Evolutionary conservation across 176 grass and related monocot species (phyloP).

Genomic region (Tillandsia leiboldiana): DNA sequence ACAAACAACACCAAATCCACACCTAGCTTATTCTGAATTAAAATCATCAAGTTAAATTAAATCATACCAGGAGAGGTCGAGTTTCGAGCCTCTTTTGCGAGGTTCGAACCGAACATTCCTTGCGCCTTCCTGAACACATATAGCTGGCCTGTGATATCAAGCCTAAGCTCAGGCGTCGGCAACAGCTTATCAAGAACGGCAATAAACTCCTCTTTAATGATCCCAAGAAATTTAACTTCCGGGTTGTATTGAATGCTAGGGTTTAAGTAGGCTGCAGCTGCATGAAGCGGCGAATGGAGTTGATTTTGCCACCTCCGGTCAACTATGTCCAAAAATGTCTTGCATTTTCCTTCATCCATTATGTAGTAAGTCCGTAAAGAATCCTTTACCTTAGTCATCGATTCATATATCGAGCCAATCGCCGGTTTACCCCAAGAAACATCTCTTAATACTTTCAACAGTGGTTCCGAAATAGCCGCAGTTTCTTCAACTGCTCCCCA

Average conservation of each 20-base stretch:
- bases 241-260: conserved; percentile 87
- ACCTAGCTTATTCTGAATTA: background rate
- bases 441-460: conserved; percentile 85
- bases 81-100: conserved; percentile 83
- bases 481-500: conserved; percentile 87
- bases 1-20: too few species aligned
- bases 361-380: conserved; percentile 96
- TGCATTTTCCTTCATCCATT: conserved; percentile 97
- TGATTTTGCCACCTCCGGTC: conserved; percentile 72
- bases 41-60: conserved; percentile 1
- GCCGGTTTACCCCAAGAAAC: conserved; percentile 77
- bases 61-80: conserved; percentile 59
- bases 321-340: conserved; percentile 82
- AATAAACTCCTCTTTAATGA: conserved; percentile 71
- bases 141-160: conserved; percentile 68
- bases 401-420: conserved; percentile 89
- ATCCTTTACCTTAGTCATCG: conserved; percentile 87
- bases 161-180: conserved; percentile 60
- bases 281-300: conserved; percentile 87
- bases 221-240: conserved; percentile 61
- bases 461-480: conserved; percentile 76
- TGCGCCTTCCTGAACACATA: conserved; percentile 76
- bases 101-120: conserved; percentile 82
- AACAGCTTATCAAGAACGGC: conserved; percentile 73
- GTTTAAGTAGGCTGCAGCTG: conserved; percentile 71